Percentiles rank a stretch among this genome's conserved stretches.
These are phyloP conservation scores for Wickerhamiella domercqiae DNA, from an alignment of 805 yeast genomes.

Conservation along the genomic window DNA sequence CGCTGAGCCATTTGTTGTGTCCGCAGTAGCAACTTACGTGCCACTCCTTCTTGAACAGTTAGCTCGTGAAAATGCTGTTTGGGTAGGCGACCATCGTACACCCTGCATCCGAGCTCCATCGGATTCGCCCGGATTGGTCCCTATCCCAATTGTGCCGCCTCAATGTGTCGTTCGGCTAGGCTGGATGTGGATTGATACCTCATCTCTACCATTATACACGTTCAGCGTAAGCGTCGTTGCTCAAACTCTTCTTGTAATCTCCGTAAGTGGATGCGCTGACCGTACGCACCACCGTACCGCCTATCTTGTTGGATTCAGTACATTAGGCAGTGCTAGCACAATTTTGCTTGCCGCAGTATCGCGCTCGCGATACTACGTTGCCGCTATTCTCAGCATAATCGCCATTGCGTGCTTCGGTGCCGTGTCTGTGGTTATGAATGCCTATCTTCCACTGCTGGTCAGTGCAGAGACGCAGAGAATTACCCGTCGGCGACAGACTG, in stretches of 20 bases:
- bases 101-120: conserved; percentile 30
- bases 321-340: conserved; percentile 42
- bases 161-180: conserved; percentile 37
- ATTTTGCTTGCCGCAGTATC: conserved; percentile 29
- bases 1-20: conserved; percentile 65
- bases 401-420: conserved; percentile 65
- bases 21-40: conserved; percentile 65
- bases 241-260: conserved; percentile 56
- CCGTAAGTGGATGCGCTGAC: conserved; percentile 61
- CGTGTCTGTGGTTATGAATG: conserved; percentile 65
- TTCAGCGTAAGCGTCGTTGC: conserved; percentile 55
- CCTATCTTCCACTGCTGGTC: conserved; percentile 47
- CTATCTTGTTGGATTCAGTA: conserved; percentile 40
- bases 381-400: conserved; percentile 39
- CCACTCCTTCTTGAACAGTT: conserved; percentile 56
- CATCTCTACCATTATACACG: conserved; percentile 59
- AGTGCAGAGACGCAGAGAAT: conserved; percentile 6
- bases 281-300: conserved; percentile 45
- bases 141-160: conserved; percentile 17
- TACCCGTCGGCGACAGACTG: conserved; percentile 5
- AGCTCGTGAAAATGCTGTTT: conserved; percentile 60
- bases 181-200: conserved; percentile 44
- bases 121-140: conserved; percentile 16
- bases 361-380: conserved; percentile 30
- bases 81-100: conserved; percentile 38